Evolutionary conservation across 805 yeast species (phyloP), one percentile per base, ranked within the genome.

Genomic region (Candida verbasci): DNA sequence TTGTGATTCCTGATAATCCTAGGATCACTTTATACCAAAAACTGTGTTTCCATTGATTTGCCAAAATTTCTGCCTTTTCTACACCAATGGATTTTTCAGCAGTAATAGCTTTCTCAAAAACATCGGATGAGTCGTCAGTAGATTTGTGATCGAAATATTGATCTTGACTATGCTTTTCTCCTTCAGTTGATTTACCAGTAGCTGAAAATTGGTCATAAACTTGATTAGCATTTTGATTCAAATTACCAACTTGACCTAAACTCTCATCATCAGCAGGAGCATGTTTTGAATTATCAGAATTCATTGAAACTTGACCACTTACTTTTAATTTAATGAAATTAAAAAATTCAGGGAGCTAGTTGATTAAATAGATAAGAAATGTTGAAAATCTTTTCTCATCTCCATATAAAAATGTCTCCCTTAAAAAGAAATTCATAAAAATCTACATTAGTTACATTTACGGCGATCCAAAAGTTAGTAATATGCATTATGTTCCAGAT

Each of bases 31-130:
- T 70, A n/a, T 39, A 40, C 41, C 64, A 62, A 27, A 47, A 45
- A 26, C 50, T 45, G 18, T 52, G 35, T 15, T 58, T 43, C 47
- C 74, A 78, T 43, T 76, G 80, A 20, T 64, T 63, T 14, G 75
- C 65, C 43, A 76, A 64, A 20, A 77, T 60, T 52, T 81, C 85
- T 16, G 73, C 68, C 44, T 72, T 75, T 37, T 71, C 55, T 22
- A 81, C 77, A 44, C 85, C 86, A 37, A 70, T 55, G 16, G 72
- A 63, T 44, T 51, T 59, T 26, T 41, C 44, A 22, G 36, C 39
- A 10, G 9, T 5, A 15, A 35, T 35, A 25, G 39, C 39, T 20
- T 35, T 22, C 8, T 35, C 39, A 27, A 35, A 24, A 6, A 16
- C n/a, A 26, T 35, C 39, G 6, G 22, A 16, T 16, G 25, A 8